These are phyloP conservation scores for Abrus precatorius DNA, from an alignment of 306 rosid genomes.

Conservation along the genomic window DNA sequence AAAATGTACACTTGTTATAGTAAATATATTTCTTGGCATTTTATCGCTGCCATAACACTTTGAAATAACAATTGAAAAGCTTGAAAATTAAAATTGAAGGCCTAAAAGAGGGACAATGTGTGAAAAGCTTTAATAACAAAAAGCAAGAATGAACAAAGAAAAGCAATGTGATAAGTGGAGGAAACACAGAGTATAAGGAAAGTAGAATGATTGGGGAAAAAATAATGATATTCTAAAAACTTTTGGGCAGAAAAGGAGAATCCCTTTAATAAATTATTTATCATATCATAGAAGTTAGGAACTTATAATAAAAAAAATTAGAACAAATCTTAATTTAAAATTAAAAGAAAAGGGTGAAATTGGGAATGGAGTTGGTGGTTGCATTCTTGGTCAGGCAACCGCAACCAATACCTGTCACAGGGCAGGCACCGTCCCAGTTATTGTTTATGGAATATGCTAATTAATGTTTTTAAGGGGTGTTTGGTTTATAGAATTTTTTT, in stretches of 20 bases:
- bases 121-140: slow-evolving; percentile 39
- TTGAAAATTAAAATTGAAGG: slow-evolving; percentile 46
- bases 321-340: not conserved
- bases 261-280: slow-evolving; percentile 43
- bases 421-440: slow-evolving; percentile 24
- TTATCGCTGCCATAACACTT: slow-evolving; percentile 46
- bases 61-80: slow-evolving; percentile 29
- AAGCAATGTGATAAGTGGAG: slow-evolving; percentile 38
- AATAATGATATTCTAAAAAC: slow-evolving; percentile 51
- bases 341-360: not conserved
- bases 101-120: slow-evolving; percentile 58
- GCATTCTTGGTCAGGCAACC: slow-evolving; percentile 39
- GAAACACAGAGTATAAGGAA: slow-evolving; percentile 39
- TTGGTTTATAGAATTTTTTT: too few relatives aligned
- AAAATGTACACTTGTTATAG: not conserved
- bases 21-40: slow-evolving; percentile 35
- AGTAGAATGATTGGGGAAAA: slow-evolving; percentile 55
- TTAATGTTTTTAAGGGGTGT: too few relatives aligned
- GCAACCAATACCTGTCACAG: slow-evolving; percentile 18
- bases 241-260: slow-evolving; percentile 54
- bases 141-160: slow-evolving; percentile 48
- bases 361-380: slow-evolving; percentile 26
- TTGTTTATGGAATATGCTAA: not conserved
- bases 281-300: not conserved
- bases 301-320: not conserved